These are phyloP conservation scores for Cyberlindnera veronae DNA, from an alignment of 805 yeast species.

Conservation along the genomic window DNA sequence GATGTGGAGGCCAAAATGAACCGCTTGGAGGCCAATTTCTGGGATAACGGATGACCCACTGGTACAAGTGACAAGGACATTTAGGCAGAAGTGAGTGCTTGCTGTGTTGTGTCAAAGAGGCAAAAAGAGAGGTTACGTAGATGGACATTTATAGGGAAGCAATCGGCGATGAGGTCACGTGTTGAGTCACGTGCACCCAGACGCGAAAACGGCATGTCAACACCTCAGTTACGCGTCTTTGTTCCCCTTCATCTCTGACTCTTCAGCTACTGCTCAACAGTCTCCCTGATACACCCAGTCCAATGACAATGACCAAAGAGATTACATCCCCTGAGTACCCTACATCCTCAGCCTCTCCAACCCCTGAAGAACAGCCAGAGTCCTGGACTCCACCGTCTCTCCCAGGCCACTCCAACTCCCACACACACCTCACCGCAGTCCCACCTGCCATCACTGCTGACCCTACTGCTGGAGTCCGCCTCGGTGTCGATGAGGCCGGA, in stretches of 20 bases:
- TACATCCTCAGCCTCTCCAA: not conserved
- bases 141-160: no score
- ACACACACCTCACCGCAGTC: conserved; percentile 47
- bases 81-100: not conserved
- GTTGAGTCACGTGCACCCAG: no score
- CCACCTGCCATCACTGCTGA: conserved; percentile 38
- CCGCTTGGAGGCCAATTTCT: conserved; percentile 15
- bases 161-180: no score
- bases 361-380: not conserved
- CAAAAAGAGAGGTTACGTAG: no score
- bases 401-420: conserved; percentile 41
- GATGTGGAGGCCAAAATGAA: conserved; percentile 81
- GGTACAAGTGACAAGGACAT: no score
- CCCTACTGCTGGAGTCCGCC: conserved; percentile 39
- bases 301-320: no score
- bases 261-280: not conserved
- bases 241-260: no score
- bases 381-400: conserved; percentile 36
- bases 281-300: not conserved
- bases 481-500: conserved; percentile 99
- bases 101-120: not conserved
- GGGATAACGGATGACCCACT: conserved; percentile 32
- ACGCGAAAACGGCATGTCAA: no score
- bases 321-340: not conserved
- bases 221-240: no score